Evolutionary conservation across 1,139 yeast genomes (phyloP), one percentile per base, ranked within the genome.

Genomic region (Blastobotrys capitulatus): DNA sequence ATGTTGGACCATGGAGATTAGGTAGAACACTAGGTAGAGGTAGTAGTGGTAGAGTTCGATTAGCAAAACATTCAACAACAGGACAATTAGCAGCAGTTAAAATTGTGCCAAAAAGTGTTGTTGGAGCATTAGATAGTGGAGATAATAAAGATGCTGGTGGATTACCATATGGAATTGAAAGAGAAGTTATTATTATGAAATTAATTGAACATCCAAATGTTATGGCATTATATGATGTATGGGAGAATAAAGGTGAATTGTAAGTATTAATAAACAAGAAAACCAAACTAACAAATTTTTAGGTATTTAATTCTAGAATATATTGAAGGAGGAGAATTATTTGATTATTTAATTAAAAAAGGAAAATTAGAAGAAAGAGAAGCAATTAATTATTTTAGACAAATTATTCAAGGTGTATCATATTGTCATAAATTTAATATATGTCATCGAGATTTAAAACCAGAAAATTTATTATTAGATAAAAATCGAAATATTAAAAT

Each of bases 21-120:
- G 98, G 98, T 13, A 77, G 94, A 57, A 90, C 98, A 2, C 72
- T 92, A 44, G 99, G 99, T 22, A 78, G 95, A 53, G 99, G 99
- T 10, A 84, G 95, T 25, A 87, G 96, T 1, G 97, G 98, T 26
- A 77, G 97, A 55, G 99, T 92, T 20, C 75, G 96, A 51, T 74
- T 92, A 50, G 98, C 98, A 6, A 85, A 88, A 59, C 94, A 92
- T 64, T 78, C 82, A 38, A 77, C 77, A 52, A 84, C 95, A 1
- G 94, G 95, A 48, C 85, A 88, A 68, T 77, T 88, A 51, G 98
- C 98, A 0, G 99, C 99, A 0, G 96, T 94, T 50, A 92, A 92
- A 67, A 89, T 94, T 55, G 96, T 92, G 13, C 96, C 98, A 38
- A 92, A 92, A 64, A 78, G 89, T 42, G 74, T 81, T 55, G 78